These are phyloP conservation scores for Exutisphaerella laricina DNA, from an alignment of 2,329 filamentous ascomycete species.

Conservation along the genomic window DNA sequence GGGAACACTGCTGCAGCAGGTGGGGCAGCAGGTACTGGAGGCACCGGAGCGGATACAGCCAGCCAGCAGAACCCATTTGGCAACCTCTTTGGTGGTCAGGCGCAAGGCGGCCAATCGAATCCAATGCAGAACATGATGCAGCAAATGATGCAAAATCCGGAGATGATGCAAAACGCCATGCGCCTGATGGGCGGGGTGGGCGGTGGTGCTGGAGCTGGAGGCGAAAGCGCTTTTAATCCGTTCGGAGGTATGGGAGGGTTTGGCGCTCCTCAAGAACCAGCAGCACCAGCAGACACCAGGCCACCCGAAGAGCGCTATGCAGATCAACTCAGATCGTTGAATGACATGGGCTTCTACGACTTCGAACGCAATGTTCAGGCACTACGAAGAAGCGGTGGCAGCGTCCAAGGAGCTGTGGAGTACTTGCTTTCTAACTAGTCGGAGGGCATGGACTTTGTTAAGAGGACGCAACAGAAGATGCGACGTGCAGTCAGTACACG, in stretches of 20 bases:
- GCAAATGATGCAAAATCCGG: slow-evolving; percentile 53
- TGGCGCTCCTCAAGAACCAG: slow-evolving; percentile 33
- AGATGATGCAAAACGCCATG: slow-evolving; percentile 49
- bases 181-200: slow-evolving; percentile 50
- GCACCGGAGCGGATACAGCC: slow-evolving; percentile 26
- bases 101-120: slow-evolving; percentile 31
- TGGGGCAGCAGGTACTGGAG: slow-evolving; percentile 20
- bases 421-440: slow-evolving; percentile 49
- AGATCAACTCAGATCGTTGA: slow-evolving; percentile 82
- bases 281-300: slow-evolving; percentile 67
- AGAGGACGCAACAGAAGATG: no score
- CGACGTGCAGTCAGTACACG: no score
- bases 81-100: slow-evolving; percentile 49
- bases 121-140: slow-evolving; percentile 45
- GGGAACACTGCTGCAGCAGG: slow-evolving; percentile 21
- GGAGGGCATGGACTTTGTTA: no score
- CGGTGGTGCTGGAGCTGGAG: slow-evolving; percentile 33
- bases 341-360: slow-evolving; percentile 98
- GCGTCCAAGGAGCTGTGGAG: slow-evolving; percentile 86
- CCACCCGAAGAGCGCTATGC: slow-evolving; percentile 93
- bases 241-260: slow-evolving; percentile 35
- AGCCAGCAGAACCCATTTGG: slow-evolving; percentile 61
- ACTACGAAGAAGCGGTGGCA: slow-evolving; percentile 80
- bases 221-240: slow-evolving; percentile 38
- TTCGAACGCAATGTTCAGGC: slow-evolving; percentile 91